Evolutionary conservation across 1,284 basidiomycete species (phyloP).

Genomic region (Uromyces viciae-fabae): DNA sequence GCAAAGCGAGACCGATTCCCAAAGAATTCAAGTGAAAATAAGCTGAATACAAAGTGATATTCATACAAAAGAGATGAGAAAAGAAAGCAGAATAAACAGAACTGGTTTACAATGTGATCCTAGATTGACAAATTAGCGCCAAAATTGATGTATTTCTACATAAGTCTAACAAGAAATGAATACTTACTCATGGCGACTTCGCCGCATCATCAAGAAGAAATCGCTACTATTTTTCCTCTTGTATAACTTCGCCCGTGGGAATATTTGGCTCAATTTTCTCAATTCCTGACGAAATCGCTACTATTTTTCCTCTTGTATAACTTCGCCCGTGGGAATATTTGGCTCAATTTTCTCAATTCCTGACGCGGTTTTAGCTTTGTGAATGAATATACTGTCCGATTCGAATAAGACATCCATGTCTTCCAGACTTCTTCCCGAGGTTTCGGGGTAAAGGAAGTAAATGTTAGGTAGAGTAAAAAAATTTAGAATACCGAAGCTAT

Average conservation of each 20-base stretch:
- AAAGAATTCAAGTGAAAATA: too few relatives aligned
- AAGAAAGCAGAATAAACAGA: not conserved
- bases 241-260: too few relatives aligned
- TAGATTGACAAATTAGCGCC: not conserved
- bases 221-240: not conserved
- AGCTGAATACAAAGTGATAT: too few relatives aligned
- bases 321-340: too few relatives aligned
- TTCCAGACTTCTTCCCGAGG: constrained; percentile 68
- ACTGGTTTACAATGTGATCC: not conserved
- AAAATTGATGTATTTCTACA: not conserved
- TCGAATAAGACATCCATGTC: constrained; percentile 80
- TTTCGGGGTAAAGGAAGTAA: constrained; percentile 59
- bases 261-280: too few relatives aligned
- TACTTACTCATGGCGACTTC: too few relatives aligned
- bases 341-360: too few relatives aligned
- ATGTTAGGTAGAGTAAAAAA: constrained; percentile 44
- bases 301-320: not conserved
- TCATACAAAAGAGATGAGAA: not conserved
- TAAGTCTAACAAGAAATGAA: too few relatives aligned
- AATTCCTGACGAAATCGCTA: not conserved
- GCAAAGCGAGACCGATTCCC: too few relatives aligned
- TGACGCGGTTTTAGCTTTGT: constrained; percentile 14
- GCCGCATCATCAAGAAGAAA: not conserved
- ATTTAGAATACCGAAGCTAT: constrained; percentile 39
- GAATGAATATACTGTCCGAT: constrained; percentile 56